A percentile compares a stretch with the other conserved stretches of the same genome.
Conservation (phyloP, 2,329 filamentous ascomycete species). For the Calonectria leucothoes region DNA sequence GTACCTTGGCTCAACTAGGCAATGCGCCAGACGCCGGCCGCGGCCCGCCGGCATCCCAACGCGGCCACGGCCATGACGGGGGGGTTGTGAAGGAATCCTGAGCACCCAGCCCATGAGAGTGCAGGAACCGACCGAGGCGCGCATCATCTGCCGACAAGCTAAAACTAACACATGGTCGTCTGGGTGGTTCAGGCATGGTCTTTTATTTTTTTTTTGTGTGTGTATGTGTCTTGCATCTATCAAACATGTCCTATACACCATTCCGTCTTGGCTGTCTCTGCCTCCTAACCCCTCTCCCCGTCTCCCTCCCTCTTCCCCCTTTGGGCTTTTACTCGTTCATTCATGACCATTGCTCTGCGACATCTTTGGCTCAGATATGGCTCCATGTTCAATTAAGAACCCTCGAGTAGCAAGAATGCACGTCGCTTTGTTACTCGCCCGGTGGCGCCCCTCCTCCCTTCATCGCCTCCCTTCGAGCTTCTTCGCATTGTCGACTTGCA, state of each 20-base stretch:
- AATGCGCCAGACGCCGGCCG: slow-evolving; percentile 50
- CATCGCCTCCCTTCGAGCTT: slow-evolving; percentile 40
- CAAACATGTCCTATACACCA: slow-evolving; percentile 35
- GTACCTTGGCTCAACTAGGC: slow-evolving; percentile 49
- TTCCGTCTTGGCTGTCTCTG: not conserved
- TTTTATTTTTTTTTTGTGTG: not conserved
- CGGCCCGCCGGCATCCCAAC: slow-evolving; percentile 43
- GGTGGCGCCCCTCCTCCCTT: slow-evolving; percentile 59
- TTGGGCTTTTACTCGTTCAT: not conserved
- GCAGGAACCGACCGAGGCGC: slow-evolving; percentile 50
- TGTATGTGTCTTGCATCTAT: not conserved
- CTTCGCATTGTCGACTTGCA: slow-evolving; percentile 67
- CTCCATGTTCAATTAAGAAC: slow-evolving; percentile 52
- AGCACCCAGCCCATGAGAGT: slow-evolving; percentile 48
- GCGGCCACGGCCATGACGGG: slow-evolving; percentile 48
- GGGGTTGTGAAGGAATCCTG: slow-evolving; percentile 43
- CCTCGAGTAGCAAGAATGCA: slow-evolving; percentile 64
- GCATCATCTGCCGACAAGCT: slow-evolving; percentile 52
- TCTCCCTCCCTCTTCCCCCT: too few species aligned
- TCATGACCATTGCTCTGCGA: not conserved
- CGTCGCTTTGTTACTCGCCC: slow-evolving; percentile 62
- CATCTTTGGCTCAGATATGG: not conserved
- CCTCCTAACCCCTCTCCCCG: not conserved
- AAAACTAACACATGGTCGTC: slow-evolving; percentile 56
- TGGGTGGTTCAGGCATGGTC: slow-evolving; percentile 54